Conservation (phyloP, 2,329 filamentous ascomycete genomes). For the Talaromyces amestolkiae region DNA sequence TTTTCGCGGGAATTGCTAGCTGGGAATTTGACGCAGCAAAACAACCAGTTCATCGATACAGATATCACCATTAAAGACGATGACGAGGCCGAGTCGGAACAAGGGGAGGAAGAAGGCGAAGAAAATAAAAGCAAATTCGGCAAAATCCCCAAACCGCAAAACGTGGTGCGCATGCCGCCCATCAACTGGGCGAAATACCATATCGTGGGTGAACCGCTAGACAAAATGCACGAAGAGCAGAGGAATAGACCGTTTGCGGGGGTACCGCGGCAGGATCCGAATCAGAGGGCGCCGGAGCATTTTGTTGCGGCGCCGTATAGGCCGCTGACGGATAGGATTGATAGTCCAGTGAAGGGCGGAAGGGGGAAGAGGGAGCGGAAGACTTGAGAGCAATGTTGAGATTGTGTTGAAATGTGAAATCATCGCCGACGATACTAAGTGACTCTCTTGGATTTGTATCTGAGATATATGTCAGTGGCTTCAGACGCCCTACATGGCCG, state of each 20-base stretch:
- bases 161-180: conserved; percentile 78
- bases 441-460: neutral
- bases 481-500: neutral
- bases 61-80: conserved; percentile 31
- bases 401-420: too few species aligned
- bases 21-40: conserved; percentile 55
- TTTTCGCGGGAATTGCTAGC: conserved; percentile 68
- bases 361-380: conserved; percentile 37
- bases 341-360: conserved; percentile 32
- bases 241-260: conserved; percentile 56
- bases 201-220: conserved; percentile 78
- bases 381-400: conserved; percentile 18
- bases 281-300: conserved; percentile 48
- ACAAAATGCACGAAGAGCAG: conserved; percentile 82
- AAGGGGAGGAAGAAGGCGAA: neutral
- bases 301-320: conserved; percentile 59
- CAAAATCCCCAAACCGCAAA: conserved; percentile 72
- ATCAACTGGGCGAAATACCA: conserved; percentile 96
- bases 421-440: too few species aligned
- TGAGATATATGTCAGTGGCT: neutral
- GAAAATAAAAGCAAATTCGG: conserved; percentile 50
- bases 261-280: conserved; percentile 37
- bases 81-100: conserved; percentile 20
- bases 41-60: conserved; percentile 34
- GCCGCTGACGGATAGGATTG: conserved; percentile 55